A percentile compares a stretch with the other conserved stretches of the same genome.
Conservation (phyloP, 495 filamentous ascomycete genomes). For the Penicillium simplicissimum region DNA sequence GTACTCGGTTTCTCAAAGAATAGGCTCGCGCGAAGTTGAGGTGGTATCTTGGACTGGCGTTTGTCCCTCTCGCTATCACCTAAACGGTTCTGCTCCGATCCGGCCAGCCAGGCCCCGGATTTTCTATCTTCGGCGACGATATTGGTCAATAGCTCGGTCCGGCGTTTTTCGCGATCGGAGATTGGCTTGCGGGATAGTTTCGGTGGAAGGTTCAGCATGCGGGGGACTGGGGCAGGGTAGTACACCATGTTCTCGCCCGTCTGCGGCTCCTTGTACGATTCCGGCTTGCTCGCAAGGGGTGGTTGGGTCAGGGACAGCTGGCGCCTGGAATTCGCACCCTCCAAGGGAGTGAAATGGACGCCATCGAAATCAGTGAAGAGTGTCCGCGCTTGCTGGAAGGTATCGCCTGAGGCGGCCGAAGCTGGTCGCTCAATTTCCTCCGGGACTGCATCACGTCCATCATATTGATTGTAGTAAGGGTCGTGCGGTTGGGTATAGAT, state of each 20-base stretch:
- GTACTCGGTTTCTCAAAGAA: slow-evolving; percentile 78
- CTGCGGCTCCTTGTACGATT: slow-evolving; percentile 63
- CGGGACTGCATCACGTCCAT: slow-evolving; percentile 12
- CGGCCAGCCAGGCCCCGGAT: slow-evolving; percentile 37
- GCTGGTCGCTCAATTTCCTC: slow-evolving; percentile 39
- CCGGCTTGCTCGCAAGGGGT: slow-evolving; percentile 51
- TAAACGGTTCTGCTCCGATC: slow-evolving; percentile 23
- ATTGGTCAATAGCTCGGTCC: slow-evolving; percentile 59
- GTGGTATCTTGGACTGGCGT: slow-evolving; percentile 59
- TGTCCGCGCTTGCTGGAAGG: slow-evolving; percentile 64
- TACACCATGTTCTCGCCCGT: slow-evolving; percentile 80
- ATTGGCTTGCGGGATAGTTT: slow-evolving; percentile 75
- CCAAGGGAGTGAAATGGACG: slow-evolving; percentile 69
- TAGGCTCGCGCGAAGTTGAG: slow-evolving; percentile 84
- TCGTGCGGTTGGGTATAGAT: slow-evolving; percentile 24
- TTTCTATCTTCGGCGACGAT: slow-evolving; percentile 52
- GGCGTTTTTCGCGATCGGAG: slow-evolving; percentile 64
- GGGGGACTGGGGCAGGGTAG: slow-evolving; percentile 92
- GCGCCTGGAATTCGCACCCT: slow-evolving; percentile 33
- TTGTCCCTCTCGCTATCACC: slow-evolving; percentile 30
- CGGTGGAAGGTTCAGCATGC: slow-evolving; percentile 89
- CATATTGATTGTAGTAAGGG: slow-evolving; percentile 24
- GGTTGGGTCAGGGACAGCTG: slow-evolving; percentile 41
- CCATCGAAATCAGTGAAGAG: slow-evolving; percentile 94
- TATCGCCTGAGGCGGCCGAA: slow-evolving; percentile 64